Evolutionary conservation across 2,329 filamentous ascomycete species (phyloP), one percentile per base, ranked within the genome.

Genomic region (Neodidymelliopsis sp.): DNA sequence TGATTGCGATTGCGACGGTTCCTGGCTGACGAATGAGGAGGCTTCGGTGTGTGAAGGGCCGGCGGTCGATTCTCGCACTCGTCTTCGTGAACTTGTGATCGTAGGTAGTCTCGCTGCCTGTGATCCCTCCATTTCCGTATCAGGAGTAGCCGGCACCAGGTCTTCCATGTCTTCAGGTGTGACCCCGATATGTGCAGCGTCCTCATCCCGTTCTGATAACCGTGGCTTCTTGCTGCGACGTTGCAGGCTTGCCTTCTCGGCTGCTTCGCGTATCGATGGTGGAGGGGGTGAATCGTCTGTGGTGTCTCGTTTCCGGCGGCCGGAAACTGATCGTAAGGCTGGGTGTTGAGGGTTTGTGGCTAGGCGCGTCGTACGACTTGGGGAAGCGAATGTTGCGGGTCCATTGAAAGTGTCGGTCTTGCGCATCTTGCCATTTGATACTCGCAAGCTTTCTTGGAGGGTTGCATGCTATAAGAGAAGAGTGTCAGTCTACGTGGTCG

Each of bases 261-360:
- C 79, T 43, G 78, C 77, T 62, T 84, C 82, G 24, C 77, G 74
- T 49, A 83, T 77, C 7, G 81, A 81, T 13, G 80, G 75, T 7
- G 81, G 79, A 12, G 81, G 80, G 13, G 78, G 74, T 8, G 77
- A 77, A 6, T 61, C 60, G 15, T 63, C 62, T 23, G 52, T 16
- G 37, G 53, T 56, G 12, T 63, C 62, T 49, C 80, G 79, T 62
- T 81, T 78, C 57, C 76, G 74, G 27, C 66, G 65, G 28, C 62
- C 59, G 24, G 67, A 69, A 4, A 63, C 52, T 13, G 66, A 63
- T 27, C 66, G 65, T 31, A 60, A 46, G 13, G 56, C 47, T 23
- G 60, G 46, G 19, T 59, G 57, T 41, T 50, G 58, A 33, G 52
- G 24, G 13, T 57, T 48, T 52, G 62, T 30, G 57, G 56, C 55